phyloP scores from a whole-genome alignment of 1,139 yeast species.

The Yamadazyma triangularis region DNA sequence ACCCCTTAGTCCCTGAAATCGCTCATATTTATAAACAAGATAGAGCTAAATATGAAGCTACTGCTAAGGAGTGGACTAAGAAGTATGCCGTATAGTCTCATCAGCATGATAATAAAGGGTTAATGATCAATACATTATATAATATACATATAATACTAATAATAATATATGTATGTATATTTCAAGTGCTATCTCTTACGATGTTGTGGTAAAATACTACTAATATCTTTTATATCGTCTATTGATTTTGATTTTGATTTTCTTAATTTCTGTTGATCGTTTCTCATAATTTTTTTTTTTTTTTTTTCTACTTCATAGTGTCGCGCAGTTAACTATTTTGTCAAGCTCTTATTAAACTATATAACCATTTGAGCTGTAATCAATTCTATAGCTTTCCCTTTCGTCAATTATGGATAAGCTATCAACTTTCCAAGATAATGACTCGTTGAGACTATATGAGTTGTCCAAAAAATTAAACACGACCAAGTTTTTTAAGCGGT shows the following conservation, averaged over 20 bases:
- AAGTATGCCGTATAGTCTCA: constrained; percentile 81
- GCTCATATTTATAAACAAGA: constrained; percentile 96
- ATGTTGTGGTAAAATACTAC: no score
- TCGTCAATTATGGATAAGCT: constrained; percentile 34
- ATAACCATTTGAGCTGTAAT: no score
- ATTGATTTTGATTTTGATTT: not conserved
- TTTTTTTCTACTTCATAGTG: no score
- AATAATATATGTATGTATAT: no score
- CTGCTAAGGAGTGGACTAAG: constrained; percentile 98
- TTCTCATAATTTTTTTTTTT: not conserved
- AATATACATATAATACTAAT: not conserved
- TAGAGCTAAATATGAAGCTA: constrained; percentile 90
- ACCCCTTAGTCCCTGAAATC: constrained; percentile 97
- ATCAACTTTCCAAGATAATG: constrained; percentile 39
- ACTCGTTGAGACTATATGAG: constrained; percentile 35
- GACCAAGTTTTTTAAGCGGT: constrained; percentile 50
- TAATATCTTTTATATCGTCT: not conserved
- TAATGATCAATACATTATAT: not conserved
- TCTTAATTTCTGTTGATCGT: no score
- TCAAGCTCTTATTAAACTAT: no score
- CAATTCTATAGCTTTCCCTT: not conserved
- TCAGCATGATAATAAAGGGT: not conserved
- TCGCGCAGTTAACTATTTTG: no score
- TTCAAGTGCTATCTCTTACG: not conserved
- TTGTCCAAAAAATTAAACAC: constrained; percentile 47